Base-by-base conservation (phyloP, 192 early-diverging fungal species). In the Spizellomyces sp. region DNA sequence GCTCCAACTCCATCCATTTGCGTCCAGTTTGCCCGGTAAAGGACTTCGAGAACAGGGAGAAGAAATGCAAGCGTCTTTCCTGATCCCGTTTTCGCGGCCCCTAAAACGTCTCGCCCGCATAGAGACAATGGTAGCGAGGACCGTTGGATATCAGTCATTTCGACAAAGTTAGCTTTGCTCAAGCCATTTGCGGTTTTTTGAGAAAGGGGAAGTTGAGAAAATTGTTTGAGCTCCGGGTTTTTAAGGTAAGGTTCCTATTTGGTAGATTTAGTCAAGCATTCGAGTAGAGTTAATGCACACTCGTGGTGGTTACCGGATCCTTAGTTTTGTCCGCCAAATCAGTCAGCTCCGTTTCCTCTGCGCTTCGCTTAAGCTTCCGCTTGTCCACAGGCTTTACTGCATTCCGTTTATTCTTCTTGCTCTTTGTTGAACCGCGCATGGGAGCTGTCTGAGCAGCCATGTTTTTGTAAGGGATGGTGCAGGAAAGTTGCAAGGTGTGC, bases 11-110 rank as follows among this genome's bases (percentile, higher is more conserved):
- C 85, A 55, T 86, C 82, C 66, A 79, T 68, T 15, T 69, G 55
- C 48, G 91, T 90, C 97, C 97, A 99, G 74, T 89, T 90, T 45
- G 77, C 77, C 45, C 94, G 84, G 75, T 92, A 92, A 45, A 99
- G 79, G 6, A 77, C 78, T 81, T 99, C 97, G 17, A 99, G 78
- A 44, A 96, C 92, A 14, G 98, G 98, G 67, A 99, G 81, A 17
- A 91, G 88, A 83, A 98, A 99, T 2, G 94, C 94, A 27, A 96
- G 84, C 5, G 98, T 99, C 83, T 99, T 86, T 9, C 85, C 85
- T 8, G 80, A 95, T 22, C 97, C 97, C 45, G 97, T 99, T 77
- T 97, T 93, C 48, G 97, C 97, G 77, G 96, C 95, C 58, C 98
- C 98, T 44, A 98, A 85, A 5, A 94, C 87, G 83, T 99, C 95